Evolutionary conservation across 345 rosid species (phyloP), one percentile per base, ranked within the genome.

Genomic region (Leavenworthia alabamica): DNA sequence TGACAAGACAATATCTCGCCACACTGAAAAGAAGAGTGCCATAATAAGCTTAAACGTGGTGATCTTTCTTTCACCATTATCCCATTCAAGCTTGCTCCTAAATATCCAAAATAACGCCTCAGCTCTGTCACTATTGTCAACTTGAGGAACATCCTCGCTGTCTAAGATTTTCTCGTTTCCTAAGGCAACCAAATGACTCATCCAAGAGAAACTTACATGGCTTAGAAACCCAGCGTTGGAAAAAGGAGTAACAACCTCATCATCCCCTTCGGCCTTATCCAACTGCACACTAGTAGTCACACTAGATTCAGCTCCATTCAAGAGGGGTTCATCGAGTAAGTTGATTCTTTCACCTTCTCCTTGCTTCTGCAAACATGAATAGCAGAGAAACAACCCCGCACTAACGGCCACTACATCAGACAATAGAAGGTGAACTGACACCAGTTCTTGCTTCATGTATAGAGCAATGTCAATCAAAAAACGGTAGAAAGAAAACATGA

Each of bases 401-500:
- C 76, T 17, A 23, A 80, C 71, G 28, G 79, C 81, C 73, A 81
- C 74, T 8, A 66, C 40, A 77, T 89, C 95, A 26, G 80, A 78
- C 20, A 76, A 64, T 22, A 80, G 56, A 46, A 29, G 35, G 64
- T 64, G 76, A 51, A 67, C 12, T 26, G 62, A 74, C 19, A 77
- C 62, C 2, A 64, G 9, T 10, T 20, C 43, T 42, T 73, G 78
- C 41, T 27, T 73, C 32, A 48, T 55, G 64, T 58, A 67, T 36
- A 78, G 56, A 74, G 82, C 50, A 56, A 78, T 4, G 66, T 82
- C 91, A 44, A 80, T 49, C 60, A 80, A 79, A 54, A 85, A 74
- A 55, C 77, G 73, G 78, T 73, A 90, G 78, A 80, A 79, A 46
- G 91, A 82, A 67, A 85, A 62, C 53, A 72, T 39, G 12, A 77